phyloP scores from a whole-genome alignment of 257 asterid species.

The Coffea canephora region DNA sequence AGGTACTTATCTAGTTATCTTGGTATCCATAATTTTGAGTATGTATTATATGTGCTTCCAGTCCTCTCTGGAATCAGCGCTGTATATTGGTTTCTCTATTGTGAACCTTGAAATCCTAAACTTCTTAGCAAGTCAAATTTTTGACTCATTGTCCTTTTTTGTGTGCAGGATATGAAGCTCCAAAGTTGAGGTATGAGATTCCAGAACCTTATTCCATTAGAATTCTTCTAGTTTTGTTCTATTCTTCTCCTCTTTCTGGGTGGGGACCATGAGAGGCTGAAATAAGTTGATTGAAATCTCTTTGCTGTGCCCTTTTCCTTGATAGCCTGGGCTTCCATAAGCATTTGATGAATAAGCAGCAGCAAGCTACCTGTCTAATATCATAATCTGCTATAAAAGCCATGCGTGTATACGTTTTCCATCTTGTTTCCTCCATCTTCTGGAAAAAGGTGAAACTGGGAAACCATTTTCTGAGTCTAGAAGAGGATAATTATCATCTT shows the following conservation, averaged over 20 bases:
- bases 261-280: background rate
- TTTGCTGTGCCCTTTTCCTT: background rate
- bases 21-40: background rate
- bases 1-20: too few species aligned
- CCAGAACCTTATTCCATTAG: too few species aligned
- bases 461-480: background rate
- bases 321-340: background rate
- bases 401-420: background rate
- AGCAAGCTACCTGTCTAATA: background rate
- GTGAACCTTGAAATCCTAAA: background rate
- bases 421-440: background rate
- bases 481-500: background rate
- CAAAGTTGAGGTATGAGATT: slow-evolving; percentile 46
- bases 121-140: background rate
- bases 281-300: too few species aligned
- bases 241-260: too few species aligned
- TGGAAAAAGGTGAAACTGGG: background rate
- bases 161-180: slow-evolving; percentile 67
- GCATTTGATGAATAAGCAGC: background rate
- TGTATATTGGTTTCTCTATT: background rate
- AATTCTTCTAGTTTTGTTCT: background rate
- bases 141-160: background rate
- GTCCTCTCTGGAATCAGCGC: background rate
- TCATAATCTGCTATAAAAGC: background rate
- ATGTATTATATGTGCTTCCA: background rate